These are phyloP conservation scores for Spiraea crenata DNA, from an alignment of 331 rosid species.

Conservation along the genomic window DNA sequence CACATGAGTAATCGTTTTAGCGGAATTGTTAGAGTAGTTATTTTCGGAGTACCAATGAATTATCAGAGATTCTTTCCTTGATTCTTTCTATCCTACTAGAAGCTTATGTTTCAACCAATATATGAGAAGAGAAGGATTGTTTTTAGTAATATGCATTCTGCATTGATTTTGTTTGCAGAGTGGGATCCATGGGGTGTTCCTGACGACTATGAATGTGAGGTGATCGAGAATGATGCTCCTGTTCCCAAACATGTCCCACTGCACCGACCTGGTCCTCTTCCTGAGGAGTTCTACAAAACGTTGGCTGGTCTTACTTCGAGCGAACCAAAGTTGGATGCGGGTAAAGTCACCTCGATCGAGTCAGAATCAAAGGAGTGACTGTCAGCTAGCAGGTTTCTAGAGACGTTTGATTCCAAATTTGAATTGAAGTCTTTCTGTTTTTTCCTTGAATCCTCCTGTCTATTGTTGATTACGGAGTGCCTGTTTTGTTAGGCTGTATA, in stretches of 20 bases:
- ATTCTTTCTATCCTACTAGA: neutral
- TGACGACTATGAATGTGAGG: slow-evolving; percentile 80
- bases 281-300: slow-evolving; percentile 59
- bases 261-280: slow-evolving; percentile 85
- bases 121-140: neutral
- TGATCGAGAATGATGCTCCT: slow-evolving; percentile 83
- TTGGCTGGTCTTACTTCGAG: slow-evolving; percentile 38
- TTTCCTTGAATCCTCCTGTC: slow-evolving; percentile 16
- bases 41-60: neutral
- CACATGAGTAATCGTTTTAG: neutral
- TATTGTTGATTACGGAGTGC: neutral
- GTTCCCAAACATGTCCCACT: slow-evolving; percentile 81
- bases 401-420: slow-evolving; percentile 27
- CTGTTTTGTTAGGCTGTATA: slow-evolving; percentile 26
- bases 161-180: slow-evolving; percentile 49
- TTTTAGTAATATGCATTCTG: slow-evolving; percentile 13
- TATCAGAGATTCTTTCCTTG: neutral
- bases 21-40: neutral
- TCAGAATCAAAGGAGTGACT: slow-evolving; percentile 44
- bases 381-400: slow-evolving; percentile 5
- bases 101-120: neutral
- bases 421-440: slow-evolving; percentile 1
- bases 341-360: slow-evolving; percentile 38
- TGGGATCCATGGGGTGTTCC: slow-evolving; percentile 96
- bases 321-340: slow-evolving; percentile 37